These are phyloP conservation scores for Apiospora phragmitis DNA, from an alignment of 2,329 filamentous ascomycete genomes.

Conservation along the genomic window DNA sequence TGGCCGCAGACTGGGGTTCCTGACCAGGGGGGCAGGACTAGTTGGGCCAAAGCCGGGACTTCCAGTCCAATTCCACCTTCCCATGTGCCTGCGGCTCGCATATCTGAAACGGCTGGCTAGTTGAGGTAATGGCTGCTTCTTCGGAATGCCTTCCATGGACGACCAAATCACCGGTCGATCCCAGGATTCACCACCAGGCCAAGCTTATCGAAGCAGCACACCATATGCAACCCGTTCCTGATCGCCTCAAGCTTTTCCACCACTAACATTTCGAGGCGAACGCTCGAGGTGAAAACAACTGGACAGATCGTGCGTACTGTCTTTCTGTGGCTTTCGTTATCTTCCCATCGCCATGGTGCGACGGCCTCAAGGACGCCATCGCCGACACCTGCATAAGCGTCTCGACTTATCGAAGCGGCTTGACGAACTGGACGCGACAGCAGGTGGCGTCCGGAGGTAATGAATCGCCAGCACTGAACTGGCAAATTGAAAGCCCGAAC, in stretches of 20 bases:
- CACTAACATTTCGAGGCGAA: not conserved
- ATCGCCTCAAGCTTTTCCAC: not conserved
- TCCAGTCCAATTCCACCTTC: not conserved
- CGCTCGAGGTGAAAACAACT: not conserved
- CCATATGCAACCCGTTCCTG: conserved; percentile 4
- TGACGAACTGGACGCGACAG: not conserved
- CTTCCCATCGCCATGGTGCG: not conserved
- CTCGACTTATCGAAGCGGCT: not conserved
- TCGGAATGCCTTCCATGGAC: not conserved
- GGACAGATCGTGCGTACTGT: not conserved
- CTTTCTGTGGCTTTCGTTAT: not conserved
- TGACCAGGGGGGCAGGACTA: not conserved
- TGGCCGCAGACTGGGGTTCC: not conserved
- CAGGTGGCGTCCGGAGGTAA: not conserved
- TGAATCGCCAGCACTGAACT: not conserved
- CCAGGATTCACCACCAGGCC: not conserved
- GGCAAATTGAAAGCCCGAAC: not conserved
- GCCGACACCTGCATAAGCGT: not conserved
- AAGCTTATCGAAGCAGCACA: not conserved
- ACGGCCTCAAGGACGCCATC: not conserved
- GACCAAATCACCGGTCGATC: not conserved
- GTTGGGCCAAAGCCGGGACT: conserved; percentile 1
- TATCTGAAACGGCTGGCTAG: conserved; percentile 5
- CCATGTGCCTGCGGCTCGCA: conserved; percentile 5
- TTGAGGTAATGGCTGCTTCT: not conserved